phyloP scores from a whole-genome alignment of 2,329 filamentous ascomycete species.

The Talaromyces sp. region DNA sequence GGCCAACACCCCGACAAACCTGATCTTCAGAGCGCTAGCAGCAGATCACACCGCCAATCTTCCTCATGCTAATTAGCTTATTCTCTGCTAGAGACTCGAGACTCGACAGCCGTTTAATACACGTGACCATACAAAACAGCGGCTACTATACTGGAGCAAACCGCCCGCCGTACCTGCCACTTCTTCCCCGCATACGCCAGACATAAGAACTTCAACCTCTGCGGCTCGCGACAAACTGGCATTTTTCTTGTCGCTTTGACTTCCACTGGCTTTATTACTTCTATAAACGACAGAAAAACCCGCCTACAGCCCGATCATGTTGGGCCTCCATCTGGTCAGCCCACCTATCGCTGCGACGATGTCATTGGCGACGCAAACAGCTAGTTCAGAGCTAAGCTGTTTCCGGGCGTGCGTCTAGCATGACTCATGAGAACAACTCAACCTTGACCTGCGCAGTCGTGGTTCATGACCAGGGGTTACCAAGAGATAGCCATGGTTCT shows the following conservation, averaged over 20 bases:
- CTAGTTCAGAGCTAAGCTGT: not conserved
- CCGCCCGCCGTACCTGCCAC: not conserved
- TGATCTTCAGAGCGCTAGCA: not conserved
- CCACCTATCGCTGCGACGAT: not conserved
- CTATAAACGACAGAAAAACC: not conserved
- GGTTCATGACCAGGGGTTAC: not conserved
- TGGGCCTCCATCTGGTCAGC: not conserved
- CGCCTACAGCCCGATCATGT: not conserved
- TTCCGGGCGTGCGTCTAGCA: not conserved
- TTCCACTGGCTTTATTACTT: not conserved
- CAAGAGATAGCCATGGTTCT: not conserved
- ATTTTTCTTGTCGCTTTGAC: not conserved
- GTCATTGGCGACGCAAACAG: not conserved
- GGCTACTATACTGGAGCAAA: not conserved
- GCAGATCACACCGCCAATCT: not conserved
- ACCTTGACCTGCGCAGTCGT: not conserved
- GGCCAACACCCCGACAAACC: not conserved
- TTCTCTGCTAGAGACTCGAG: too few species aligned
- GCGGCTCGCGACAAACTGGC: not conserved
- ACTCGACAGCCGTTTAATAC: not conserved
- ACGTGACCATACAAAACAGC: not conserved
- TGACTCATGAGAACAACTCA: not conserved
- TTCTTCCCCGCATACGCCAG: not conserved
- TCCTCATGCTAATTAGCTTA: not conserved
- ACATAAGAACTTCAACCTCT: not conserved